A percentile compares a stretch with the other conserved stretches of the same genome.
Conservation (phyloP, 2,329 filamentous ascomycete species). For the Arthrobotrys pseudoclavata region DNA sequence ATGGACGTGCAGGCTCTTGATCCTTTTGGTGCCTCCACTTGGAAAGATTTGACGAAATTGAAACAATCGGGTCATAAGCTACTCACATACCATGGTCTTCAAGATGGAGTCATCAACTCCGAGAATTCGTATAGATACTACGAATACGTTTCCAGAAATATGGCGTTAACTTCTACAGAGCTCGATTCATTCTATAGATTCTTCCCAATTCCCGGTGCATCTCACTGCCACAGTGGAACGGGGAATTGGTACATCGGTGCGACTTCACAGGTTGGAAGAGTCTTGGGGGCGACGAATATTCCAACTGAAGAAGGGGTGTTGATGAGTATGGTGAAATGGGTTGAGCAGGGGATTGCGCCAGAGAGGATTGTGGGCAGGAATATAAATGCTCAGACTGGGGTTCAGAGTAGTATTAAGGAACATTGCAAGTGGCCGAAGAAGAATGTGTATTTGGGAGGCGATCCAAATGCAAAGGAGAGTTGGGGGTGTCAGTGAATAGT, state of each 20-base stretch:
- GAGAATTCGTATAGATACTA: slow-evolving; percentile 44
- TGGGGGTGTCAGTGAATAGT: slow-evolving; percentile 13
- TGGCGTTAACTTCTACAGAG: slow-evolving; percentile 30
- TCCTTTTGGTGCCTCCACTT: slow-evolving; percentile 66
- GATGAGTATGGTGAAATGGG: slow-evolving; percentile 69
- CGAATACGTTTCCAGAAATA: slow-evolving; percentile 31
- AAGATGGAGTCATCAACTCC: slow-evolving; percentile 24
- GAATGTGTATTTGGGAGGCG: slow-evolving; percentile 24
- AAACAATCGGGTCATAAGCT: slow-evolving; percentile 67
- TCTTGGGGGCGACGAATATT: background rate
- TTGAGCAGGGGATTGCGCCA: slow-evolving; percentile 67
- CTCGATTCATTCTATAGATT: slow-evolving; percentile 65
- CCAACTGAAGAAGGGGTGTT: slow-evolving; percentile 63
- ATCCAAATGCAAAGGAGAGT: slow-evolving; percentile 10
- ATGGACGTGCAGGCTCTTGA: slow-evolving; percentile 62
- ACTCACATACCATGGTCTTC: slow-evolving; percentile 68
- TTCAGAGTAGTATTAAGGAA: background rate
- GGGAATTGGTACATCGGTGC: slow-evolving; percentile 60
- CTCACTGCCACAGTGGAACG: slow-evolving; percentile 64
- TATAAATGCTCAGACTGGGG: background rate
- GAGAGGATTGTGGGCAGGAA: slow-evolving; percentile 63
- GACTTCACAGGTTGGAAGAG: slow-evolving; percentile 1
- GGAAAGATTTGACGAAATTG: slow-evolving; percentile 66
- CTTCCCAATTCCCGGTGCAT: slow-evolving; percentile 65
- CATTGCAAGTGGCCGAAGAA: slow-evolving; percentile 44